Conservation (phyloP, 768 basidiomycete genomes). For the Scleroderma bovista region DNA sequence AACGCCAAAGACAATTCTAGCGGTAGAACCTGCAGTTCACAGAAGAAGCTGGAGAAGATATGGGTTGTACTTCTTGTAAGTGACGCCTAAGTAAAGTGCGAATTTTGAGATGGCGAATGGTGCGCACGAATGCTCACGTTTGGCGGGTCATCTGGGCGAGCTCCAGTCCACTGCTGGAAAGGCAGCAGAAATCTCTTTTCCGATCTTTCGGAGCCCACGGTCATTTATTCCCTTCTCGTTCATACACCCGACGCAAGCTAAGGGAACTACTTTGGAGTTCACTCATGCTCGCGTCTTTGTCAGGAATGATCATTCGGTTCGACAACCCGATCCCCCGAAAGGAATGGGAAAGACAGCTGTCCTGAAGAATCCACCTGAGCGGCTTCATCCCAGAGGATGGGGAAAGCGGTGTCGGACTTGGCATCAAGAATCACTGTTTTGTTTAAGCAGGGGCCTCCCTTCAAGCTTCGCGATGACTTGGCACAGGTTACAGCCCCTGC, state of each 20-base stretch:
- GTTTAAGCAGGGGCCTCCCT: too few relatives aligned
- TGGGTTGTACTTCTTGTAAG: conserved; percentile 9
- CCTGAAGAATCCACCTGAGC: too few relatives aligned
- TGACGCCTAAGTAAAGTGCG: too few relatives aligned
- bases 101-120: too few relatives aligned
- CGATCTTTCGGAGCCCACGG: not conserved
- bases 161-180: not conserved
- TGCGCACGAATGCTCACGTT: too few relatives aligned
- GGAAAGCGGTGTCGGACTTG: too few relatives aligned
- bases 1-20: conserved; percentile 57
- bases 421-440: too few relatives aligned
- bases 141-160: not conserved
- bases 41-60: conserved; percentile 5
- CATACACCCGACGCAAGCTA: not conserved
- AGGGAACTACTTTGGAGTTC: not conserved
- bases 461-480: too few relatives aligned
- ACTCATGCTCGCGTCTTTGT: not conserved
- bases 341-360: not conserved
- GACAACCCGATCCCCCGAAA: not conserved
- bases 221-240: not conserved
- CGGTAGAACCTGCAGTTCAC: conserved; percentile 37
- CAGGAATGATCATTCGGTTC: not conserved
- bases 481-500: too few relatives aligned
- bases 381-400: too few relatives aligned
- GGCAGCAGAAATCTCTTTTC: too few relatives aligned